A percentile compares a stretch with the other conserved stretches of the same genome.
phyloP scores from a whole-genome alignment of 345 rosid genomes.

The Aethionema arabicum region DNA sequence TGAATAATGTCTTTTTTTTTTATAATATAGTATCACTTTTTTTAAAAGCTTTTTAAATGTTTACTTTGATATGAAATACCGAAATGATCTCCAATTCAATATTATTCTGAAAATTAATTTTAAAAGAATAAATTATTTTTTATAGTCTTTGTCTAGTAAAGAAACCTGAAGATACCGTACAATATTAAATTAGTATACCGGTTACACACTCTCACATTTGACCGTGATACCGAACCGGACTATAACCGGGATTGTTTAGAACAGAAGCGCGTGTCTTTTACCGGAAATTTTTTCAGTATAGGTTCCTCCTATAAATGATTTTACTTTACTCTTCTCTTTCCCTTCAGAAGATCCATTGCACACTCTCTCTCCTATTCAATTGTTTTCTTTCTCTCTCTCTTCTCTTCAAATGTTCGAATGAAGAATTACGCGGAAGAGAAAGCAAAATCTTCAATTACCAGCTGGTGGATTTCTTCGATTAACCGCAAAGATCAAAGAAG shows the following conservation, averaged over 20 bases:
- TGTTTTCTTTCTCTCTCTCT: neutral
- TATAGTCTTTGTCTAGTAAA: too few species aligned
- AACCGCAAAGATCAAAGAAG: constrained; percentile 9
- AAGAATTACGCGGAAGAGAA: constrained; percentile 4
- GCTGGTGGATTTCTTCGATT: neutral
- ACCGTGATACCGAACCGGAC: constrained; percentile 21
- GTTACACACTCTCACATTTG: neutral
- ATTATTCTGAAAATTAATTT: too few species aligned
- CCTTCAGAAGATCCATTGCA: constrained; percentile 28
- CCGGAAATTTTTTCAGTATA: constrained; percentile 25
- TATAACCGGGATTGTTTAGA: constrained; percentile 33
- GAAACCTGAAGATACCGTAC: neutral
- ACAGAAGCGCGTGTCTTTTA: constrained; percentile 33
- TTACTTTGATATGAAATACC: too few species aligned
- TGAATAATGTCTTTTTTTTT: too few species aligned
- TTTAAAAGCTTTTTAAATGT: too few species aligned
- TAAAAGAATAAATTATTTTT: too few species aligned
- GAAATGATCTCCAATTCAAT: neutral
- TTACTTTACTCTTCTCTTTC: constrained; percentile 25
- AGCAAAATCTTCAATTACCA: constrained; percentile 11
- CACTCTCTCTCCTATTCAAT: constrained; percentile 10
- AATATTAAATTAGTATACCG: constrained; percentile 6
- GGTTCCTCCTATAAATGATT: constrained; percentile 28
- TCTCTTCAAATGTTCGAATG: constrained; percentile 15
- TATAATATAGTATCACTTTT: too few species aligned